These are phyloP conservation scores for Chalciporus piperatus DNA, from an alignment of 768 basidiomycete genomes.

Conservation along the genomic window DNA sequence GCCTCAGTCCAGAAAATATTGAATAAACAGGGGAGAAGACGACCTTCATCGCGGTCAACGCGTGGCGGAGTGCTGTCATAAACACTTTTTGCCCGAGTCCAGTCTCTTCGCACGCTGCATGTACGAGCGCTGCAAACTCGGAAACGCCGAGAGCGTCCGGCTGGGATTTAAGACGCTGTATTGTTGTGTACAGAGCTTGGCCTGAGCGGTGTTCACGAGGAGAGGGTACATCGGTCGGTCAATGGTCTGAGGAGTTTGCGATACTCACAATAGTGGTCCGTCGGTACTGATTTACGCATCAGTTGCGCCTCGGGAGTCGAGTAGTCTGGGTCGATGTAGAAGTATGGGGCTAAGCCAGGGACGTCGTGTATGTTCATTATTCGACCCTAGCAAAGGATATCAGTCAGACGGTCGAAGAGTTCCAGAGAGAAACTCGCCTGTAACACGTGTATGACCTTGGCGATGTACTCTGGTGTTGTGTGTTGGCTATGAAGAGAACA, in stretches of 20 bases:
- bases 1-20: background rate
- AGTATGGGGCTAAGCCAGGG: conserved; percentile 63
- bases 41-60: conserved; percentile 82
- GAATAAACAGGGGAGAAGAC: conserved; percentile 22
- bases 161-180: conserved; percentile 2
- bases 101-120: conserved; percentile 41
- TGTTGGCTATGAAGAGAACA: conserved; percentile 35
- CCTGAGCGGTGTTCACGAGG: background rate
- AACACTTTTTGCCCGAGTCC: conserved; percentile 48
- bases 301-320: conserved; percentile 48
- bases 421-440: conserved; percentile 40
- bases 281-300: conserved; percentile 46
- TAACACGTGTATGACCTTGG: conserved; percentile 57
- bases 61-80: conserved; percentile 73
- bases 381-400: conserved; percentile 49
- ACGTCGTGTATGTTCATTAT: conserved; percentile 71
- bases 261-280: conserved; percentile 45
- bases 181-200: conserved; percentile 6
- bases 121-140: conserved; percentile 38
- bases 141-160: background rate
- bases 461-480: conserved; percentile 56
- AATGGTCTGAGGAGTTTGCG: background rate
- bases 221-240: background rate
- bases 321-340: conserved; percentile 73
- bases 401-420: background rate